phyloP scores from a whole-genome alignment of 2,329 filamentous ascomycete genomes.

The Botryotinia convoluta region DNA sequence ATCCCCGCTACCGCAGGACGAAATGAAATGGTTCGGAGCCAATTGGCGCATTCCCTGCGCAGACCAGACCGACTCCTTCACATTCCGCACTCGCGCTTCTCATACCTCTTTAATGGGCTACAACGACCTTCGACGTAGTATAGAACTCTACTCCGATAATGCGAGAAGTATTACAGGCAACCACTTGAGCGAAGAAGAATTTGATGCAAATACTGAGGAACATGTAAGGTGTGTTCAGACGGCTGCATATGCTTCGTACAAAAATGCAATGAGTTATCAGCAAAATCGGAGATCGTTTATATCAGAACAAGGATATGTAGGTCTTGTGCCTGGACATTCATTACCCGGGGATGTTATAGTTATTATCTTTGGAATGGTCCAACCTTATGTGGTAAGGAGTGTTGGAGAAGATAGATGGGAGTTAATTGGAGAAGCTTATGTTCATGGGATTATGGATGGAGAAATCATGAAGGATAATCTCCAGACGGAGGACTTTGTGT shows the following conservation, averaged over 20 bases:
- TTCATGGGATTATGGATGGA: constrained; percentile 17
- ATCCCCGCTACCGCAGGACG: background rate
- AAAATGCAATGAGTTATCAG: constrained; percentile 15
- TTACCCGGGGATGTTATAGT: constrained; percentile 16
- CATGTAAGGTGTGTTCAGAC: background rate
- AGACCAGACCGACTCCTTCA: background rate
- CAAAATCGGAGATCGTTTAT: constrained; percentile 19
- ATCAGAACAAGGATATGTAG: constrained; percentile 21
- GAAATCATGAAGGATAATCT: background rate
- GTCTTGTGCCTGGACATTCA: constrained; percentile 12
- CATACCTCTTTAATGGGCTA: background rate
- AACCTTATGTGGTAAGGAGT: constrained; percentile 20
- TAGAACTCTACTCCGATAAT: constrained; percentile 7
- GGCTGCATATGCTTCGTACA: constrained; percentile 7
- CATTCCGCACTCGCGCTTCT: background rate
- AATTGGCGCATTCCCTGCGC: constrained; percentile 21
- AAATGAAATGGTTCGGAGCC: constrained; percentile 12
- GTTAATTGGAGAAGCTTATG: constrained; percentile 17
- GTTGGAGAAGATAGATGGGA: background rate
- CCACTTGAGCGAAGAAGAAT: constrained; percentile 1
- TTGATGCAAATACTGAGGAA: background rate
- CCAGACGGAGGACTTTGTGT: background rate
- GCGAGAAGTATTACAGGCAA: background rate
- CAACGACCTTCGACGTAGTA: constrained; percentile 14
- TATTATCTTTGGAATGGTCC: constrained; percentile 19